Conservation (phyloP, 2,329 filamentous ascomycete species). For the Botrytis deweyae region DNA sequence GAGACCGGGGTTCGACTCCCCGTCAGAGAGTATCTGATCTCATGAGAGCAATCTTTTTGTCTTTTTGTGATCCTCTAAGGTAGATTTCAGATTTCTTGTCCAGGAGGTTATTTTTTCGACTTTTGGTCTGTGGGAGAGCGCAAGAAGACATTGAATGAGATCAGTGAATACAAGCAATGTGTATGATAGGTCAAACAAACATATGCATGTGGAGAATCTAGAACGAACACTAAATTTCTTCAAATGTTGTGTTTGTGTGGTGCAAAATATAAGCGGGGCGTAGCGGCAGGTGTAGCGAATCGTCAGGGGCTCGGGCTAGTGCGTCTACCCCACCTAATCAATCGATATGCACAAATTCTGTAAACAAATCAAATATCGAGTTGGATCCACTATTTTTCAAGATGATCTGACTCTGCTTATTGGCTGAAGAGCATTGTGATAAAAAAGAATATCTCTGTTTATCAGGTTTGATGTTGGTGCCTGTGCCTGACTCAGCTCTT, state of each 20-base stretch:
- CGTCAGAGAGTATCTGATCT: conserved; percentile 22
- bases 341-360: not conserved
- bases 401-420: not conserved
- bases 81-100: not conserved
- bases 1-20: conserved; percentile 36
- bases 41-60: not conserved
- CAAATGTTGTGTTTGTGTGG: not conserved
- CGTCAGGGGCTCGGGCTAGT: not conserved
- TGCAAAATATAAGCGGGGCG: not conserved
- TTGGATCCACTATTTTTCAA: not conserved
- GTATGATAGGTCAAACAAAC: not conserved
- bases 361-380: not conserved
- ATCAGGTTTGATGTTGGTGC: not conserved
- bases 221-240: not conserved
- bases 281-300: not conserved
- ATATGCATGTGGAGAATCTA: not conserved
- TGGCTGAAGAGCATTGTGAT: not conserved
- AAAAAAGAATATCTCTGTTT: not conserved
- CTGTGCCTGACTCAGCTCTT: not conserved
- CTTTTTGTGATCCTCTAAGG: fast-evolving
- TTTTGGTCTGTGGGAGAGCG: not conserved
- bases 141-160: not conserved
- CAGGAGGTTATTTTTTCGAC: no score
- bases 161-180: not conserved
- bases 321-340: not conserved